Evolutionary conservation across 2,329 filamentous ascomycete species (phyloP), one percentile per base, ranked within the genome.

Genomic region (Exophiala sp.): DNA sequence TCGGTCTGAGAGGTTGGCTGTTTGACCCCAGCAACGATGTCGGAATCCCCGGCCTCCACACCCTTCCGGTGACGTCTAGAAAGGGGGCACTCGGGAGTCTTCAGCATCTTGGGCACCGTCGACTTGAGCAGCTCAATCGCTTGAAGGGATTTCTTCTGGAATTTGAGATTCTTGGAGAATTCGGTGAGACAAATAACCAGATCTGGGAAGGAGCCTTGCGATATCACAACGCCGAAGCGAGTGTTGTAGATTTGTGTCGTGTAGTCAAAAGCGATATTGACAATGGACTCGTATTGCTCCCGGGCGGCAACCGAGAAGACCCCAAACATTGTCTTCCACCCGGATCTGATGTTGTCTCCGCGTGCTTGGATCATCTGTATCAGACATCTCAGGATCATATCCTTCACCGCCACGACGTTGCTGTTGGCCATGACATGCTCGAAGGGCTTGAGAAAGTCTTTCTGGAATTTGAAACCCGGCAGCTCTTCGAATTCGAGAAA

Each of bases 261-360:
- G 65, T 96, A 95, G 63, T 98, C 93, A 64, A 94, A 98, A 0
- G 94, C 90, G 62, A 98, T 81, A 63, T 90, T 96, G 54, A 98
- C 93, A 58, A 99, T 96, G 56, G 83, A 85, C 73, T 98, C 93
- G 65, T 95, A 90, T 13, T 86, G 88, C 64, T 97, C 94, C 54
- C 85, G 79, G 14, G 94, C 93, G 22, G 94, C 93, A 30, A 97
- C 89, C 1, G 91, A 96, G 65, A 98, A 98, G 23, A 96, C 91
- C 2, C 91, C 93, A 68, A 99, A 97, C 91, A 99, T 98, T 16
- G 94, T 97, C 65, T 93, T 85, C 93, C 93, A 99, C 3, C 93
- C 93, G 32, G 90, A 96, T 45, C 91, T 84, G 63, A 99, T 98
- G 61, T 97, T 97, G 68, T 96, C 86, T 4, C 94, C 94, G 50